Percentiles rank a stretch among this genome's conserved stretches.
Evolutionary conservation across 805 yeast species (phyloP).

Genomic region (Saturnispora besseyi): DNA sequence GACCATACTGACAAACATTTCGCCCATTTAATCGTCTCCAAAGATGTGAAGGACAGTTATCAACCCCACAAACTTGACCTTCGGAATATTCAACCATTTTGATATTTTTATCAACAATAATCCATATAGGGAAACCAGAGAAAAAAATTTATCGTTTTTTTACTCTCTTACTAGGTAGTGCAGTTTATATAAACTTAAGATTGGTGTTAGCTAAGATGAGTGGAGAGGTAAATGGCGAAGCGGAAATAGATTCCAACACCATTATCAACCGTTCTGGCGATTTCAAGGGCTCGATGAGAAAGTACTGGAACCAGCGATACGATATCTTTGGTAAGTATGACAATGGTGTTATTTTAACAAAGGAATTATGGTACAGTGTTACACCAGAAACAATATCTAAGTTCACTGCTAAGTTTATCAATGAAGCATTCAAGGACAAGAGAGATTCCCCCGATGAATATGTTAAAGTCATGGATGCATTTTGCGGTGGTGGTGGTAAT

Average conservation of each 20-base stretch:
- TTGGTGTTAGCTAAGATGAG: neutral
- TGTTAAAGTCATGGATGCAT: conserved; percentile 44
- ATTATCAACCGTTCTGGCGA: conserved; percentile 10
- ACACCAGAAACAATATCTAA: conserved; percentile 73
- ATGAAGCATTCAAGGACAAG: conserved; percentile 67
- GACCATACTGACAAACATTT: conserved; percentile 83
- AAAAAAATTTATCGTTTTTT: neutral
- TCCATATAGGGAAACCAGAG: neutral
- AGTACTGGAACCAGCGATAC: conserved; percentile 59
- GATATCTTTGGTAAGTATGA: conserved; percentile 54
- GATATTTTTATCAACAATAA: neutral
- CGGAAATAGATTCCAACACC: conserved; percentile 7
- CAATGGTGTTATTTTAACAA: conserved; percentile 58
- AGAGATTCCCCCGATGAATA: neutral
- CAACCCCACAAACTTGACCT: conserved; percentile 84
- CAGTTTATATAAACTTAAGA: too few species aligned
- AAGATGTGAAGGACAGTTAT: conserved; percentile 74
- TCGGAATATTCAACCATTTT: conserved; percentile 28
- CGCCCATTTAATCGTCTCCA: conserved; percentile 72
- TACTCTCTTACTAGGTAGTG: neutral
- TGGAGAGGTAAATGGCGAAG: neutral
- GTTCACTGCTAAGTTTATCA: conserved; percentile 45
- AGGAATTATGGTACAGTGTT: conserved; percentile 79
- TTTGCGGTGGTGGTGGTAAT: conserved; percentile 89
- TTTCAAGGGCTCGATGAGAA: conserved; percentile 25